phyloP scores from a whole-genome alignment of 176 grass and related monocot species.

The Carex myosuroides region DNA sequence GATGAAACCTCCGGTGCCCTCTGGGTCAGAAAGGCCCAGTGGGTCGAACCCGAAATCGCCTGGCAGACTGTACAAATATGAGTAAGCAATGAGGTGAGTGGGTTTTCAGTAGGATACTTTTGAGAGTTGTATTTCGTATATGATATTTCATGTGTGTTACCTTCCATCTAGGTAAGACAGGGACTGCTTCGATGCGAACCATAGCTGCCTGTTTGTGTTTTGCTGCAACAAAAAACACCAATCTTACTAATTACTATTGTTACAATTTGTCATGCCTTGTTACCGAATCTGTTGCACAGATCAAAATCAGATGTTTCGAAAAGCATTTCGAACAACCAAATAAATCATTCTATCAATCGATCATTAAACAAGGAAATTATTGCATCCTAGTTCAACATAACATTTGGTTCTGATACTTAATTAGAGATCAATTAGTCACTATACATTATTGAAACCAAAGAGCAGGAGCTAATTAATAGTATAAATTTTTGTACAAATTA shows the following conservation, averaged over 20 bases:
- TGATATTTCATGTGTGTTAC: slow-evolving; percentile 27
- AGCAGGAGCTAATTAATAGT: neutral
- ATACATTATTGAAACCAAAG: neutral
- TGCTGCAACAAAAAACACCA: slow-evolving; percentile 42
- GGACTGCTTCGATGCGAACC: slow-evolving; percentile 97
- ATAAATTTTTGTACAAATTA: too few relatives aligned
- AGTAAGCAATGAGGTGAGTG: neutral
- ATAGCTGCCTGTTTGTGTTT: slow-evolving; percentile 78
- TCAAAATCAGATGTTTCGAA: neutral
- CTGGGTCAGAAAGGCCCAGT: slow-evolving; percentile 81
- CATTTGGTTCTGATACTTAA: neutral
- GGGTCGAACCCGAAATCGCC: slow-evolving; percentile 85
- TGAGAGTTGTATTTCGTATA: neutral
- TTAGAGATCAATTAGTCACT: neutral
- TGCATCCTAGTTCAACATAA: neutral
- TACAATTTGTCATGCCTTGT: neutral
- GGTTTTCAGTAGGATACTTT: neutral
- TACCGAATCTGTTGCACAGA: neutral
- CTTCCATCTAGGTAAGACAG: slow-evolving; percentile 82
- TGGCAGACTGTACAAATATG: slow-evolving; percentile 49
- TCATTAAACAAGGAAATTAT: neutral
- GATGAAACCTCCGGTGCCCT: slow-evolving; percentile 94
- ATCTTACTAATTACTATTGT: neutral
- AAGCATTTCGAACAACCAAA: neutral
- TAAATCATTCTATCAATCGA: neutral